phyloP scores from a whole-genome alignment of 2,329 filamentous ascomycete species.

The Nemania abortiva region DNA sequence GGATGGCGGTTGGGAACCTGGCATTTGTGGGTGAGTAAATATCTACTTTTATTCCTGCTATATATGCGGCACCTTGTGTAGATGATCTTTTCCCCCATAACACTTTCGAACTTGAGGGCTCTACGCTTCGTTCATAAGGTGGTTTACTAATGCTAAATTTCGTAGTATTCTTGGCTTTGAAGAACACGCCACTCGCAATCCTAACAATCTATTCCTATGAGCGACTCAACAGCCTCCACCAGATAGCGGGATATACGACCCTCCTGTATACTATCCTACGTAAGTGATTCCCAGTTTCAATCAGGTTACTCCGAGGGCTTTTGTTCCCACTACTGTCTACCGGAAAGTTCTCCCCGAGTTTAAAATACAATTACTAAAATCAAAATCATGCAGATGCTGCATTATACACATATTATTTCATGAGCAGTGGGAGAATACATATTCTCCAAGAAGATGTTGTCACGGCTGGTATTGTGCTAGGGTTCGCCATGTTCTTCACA shows the following conservation, averaged over 20 bases:
- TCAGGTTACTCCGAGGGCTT: neutral
- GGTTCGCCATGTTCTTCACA: constrained; percentile 55
- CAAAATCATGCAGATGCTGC: constrained; percentile 46
- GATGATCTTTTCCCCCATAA: neutral
- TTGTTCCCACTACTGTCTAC: no score
- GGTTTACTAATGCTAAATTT: constrained; percentile 41
- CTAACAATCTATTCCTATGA: constrained; percentile 60
- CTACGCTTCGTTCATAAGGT: neutral
- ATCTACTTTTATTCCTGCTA: neutral
- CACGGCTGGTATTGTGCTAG: constrained; percentile 54
- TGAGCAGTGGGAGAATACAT: constrained; percentile 35
- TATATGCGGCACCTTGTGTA: neutral
- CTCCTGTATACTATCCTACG: constrained; percentile 53
- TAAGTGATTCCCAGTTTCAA: constrained; percentile 10
- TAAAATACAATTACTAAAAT: constrained; percentile 7
- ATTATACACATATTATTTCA: constrained; percentile 52
- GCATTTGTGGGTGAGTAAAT: constrained; percentile 42
- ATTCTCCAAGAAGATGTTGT: constrained; percentile 49
- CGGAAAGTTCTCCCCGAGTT: neutral
- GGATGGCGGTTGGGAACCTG: constrained; percentile 61
- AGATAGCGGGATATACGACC: constrained; percentile 59
- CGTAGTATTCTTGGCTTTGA: constrained; percentile 61
- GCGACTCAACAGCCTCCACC: constrained; percentile 61
- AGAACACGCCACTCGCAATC: constrained; percentile 61
- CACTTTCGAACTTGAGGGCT: neutral